Percentiles rank a stretch among this genome's conserved stretches.
Evolutionary conservation across 176 grass and related monocot species (phyloP).

Genomic region (Rhynchospora tenuis): DNA sequence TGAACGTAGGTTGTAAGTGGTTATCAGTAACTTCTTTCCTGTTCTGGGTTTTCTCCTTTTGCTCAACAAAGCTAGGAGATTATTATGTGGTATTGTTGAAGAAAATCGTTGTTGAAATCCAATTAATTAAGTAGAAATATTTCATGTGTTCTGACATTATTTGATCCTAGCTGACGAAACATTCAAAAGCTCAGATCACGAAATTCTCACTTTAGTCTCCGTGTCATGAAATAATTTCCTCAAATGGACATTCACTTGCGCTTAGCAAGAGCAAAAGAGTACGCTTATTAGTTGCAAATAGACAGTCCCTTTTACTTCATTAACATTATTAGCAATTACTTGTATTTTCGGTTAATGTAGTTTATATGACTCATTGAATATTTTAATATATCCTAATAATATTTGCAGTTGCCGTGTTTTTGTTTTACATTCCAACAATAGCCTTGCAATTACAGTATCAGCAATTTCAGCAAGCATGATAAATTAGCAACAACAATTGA

Average conservation of each 20-base stretch:
- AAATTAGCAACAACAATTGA: neutral
- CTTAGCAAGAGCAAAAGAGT: no score
- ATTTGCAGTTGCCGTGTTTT: no score
- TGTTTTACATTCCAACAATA: neutral
- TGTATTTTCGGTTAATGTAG: neutral
- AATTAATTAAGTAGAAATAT: neutral
- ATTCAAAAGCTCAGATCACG: neutral
- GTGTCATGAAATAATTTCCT: neutral
- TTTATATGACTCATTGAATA: neutral
- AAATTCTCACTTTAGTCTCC: neutral
- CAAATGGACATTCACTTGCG: no score
- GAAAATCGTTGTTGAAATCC: neutral
- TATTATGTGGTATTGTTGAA: neutral
- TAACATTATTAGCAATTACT: neutral
- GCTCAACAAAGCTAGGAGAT: neutral
- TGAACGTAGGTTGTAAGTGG: neutral
- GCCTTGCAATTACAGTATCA: neutral
- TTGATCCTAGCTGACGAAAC: neutral
- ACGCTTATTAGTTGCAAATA: neutral
- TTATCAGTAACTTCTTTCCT: neutral
- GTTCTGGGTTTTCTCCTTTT: neutral
- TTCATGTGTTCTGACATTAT: neutral
- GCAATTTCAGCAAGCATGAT: neutral
- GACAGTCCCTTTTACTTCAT: neutral
- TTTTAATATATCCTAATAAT: neutral